Evolutionary conservation across 2,329 filamentous ascomycete genomes (phyloP), one percentile per base, ranked within the genome.

Genomic region (Aspergillus texensis): DNA sequence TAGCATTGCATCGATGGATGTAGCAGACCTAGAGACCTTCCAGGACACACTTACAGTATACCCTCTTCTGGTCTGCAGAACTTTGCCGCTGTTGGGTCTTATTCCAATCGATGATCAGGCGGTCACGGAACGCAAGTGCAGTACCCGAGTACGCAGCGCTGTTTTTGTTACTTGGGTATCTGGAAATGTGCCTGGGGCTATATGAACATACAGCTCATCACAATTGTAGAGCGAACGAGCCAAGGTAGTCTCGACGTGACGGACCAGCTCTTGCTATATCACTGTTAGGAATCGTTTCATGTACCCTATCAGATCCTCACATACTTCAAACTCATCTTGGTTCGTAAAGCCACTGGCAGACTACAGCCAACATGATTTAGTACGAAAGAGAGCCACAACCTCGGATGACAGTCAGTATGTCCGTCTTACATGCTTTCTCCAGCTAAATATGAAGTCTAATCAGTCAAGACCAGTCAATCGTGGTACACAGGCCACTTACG

Each of bases 171-270:
- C 72, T 43, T 67, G 61, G 64, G 24, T 28, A 24, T 39, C 24
- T 54, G 19, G 39, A 30, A 12, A 36, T 6, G 16, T 11, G 30
- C n/a, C 9, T 41, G 32, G 28, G 12, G 4, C 3, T 50, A 19
- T 6, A 10, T 24, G 19, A 52, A 71, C 82, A 67, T 72, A 86
- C 79, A 84, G 79, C 81, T 99, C 95, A 83, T 99, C 94, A 81
- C 95, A 99, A 81, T 99, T 99, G 87, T 94, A 98, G 78, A 99
- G 88, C 74, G 94, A 97, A 65, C 95, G 92, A 66, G 95, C 95
- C 65, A 99, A 86, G 3, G 94, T 97, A 3, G 95, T 98, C 81
- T 99, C 95, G 74, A 99, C 92, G 83, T 99, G 95, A 69, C 90
- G 90, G 68, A 99, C 93, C 62, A 96, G 86, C 75, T 97, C 94